Base-by-base conservation (phyloP, 352 stramenopile species). In the Elongisporangium anandrum region DNA sequence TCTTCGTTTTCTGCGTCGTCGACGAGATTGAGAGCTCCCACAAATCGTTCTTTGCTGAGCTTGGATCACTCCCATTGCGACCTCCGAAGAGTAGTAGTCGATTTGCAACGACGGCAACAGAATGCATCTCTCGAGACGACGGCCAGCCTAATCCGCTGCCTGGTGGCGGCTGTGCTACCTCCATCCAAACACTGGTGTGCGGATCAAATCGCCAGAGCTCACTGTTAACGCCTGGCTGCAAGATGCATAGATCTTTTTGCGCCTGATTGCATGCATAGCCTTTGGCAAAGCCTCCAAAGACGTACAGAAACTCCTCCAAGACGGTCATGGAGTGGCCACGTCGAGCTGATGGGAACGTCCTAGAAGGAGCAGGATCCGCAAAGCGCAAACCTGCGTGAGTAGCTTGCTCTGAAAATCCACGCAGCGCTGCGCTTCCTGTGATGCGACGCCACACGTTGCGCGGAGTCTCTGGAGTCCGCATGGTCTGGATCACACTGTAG, bases 151-250 rank as follows among this genome's bases (percentile, higher is more conserved):
- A 59, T 2, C 54, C 41, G 6, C 41, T 58, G 12, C 56, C 24
- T 20, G 22, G 2, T 0, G 34, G 16, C 7, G 60, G 21, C 5
- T 68, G 54, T 26, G 47, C 47, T 0, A 89, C 58, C 48, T 83
- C 62, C 50, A 81, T 73, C 82, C 82, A 92, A 6, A 61, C 74
- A 38, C 73, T 69, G 2, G 73, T 84, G 2, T 65, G 39, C 1
- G 78, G 53, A 56, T 92, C 73, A 50, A 86, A 88, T 8, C 78
- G 73, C 82, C 80, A 92, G 1, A 92, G 70, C 50, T 92, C 80
- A 57, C 86, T 89, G n/a, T 66, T 87, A 16, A 88, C 65, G 1
- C 65, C 71, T 15, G 51, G 39, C 17, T 64, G 54, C 3, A 72
- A 47, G 19, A 76, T 48, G 48, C 82, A 92, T 9, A 69, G 69